Base-by-base conservation (phyloP, 2,329 filamentous ascomycete genomes). In the Claviceps sp. region DNA sequence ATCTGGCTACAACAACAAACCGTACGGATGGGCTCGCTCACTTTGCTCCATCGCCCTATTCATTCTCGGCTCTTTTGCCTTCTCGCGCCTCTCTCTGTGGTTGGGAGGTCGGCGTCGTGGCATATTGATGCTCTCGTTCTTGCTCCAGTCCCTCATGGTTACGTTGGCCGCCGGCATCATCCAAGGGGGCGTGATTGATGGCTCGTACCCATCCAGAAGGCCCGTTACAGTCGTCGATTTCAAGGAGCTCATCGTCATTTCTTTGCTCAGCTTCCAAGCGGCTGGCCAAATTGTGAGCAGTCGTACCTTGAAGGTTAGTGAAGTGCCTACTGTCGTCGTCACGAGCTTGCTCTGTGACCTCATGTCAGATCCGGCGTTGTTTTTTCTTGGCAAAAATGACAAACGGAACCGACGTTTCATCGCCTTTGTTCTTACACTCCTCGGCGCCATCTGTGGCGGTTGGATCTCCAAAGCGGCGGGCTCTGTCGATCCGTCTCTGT, bases 341-440 rank as follows among this genome's bases (percentile, higher is more conserved):
- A 79, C 76, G n/a, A 75, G 71, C 52, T 63, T 76, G 41, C 76
- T 77, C 58, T 76, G 72, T 59, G 76, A 78, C 58, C 58, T 79
- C 24, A 68, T 75, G 58, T 73, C 71, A 18, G 76, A 79, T 58
- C 70, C 71, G 3, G 64, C 70, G 40, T 61, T 78, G 13, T 66
- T 76, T n/a, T 65, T 69, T 1, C 18, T 52, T 2, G 56, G 55
- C 45, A 65, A 70, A 13, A 79, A 79, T 55, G 65, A 68, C 16
- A 75, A 77, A 62, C 63, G 76, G 40, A 74, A 78, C 61, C 65
- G 76, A 8, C 62, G 76, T 8, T 62, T 73, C 22, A 59, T 63
- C 0, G 70, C 71, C 24, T 71, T 73, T 8, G 62, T 77, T 1
- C 56, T 74, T 16, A 63, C 77, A 26, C 60, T 79, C 4, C 56